Conservation (phyloP, 306 rosid genomes). For the Medicago ruthenica region DNA sequence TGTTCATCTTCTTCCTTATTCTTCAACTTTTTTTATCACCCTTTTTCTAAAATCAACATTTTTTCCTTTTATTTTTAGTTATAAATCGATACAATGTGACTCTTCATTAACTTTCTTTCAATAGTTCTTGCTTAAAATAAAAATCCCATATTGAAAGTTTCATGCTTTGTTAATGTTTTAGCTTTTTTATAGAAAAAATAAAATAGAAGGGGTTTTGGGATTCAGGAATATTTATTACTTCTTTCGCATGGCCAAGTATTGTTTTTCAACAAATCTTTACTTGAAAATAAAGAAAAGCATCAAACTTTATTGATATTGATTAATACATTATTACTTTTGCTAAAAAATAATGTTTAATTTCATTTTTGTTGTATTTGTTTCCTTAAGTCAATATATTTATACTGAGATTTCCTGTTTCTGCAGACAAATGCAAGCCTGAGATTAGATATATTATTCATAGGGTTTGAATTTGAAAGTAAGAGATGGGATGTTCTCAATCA, state of each 20-base stretch:
- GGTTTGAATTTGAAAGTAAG: slow-evolving; percentile 39
- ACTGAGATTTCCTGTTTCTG: slow-evolving; percentile 39
- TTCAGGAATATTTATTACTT: slow-evolving; percentile 57
- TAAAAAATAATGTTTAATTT: neutral
- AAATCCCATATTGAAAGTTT: slow-evolving; percentile 38
- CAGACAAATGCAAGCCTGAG: slow-evolving; percentile 59
- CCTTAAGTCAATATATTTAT: neutral
- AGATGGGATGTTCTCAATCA: slow-evolving; percentile 96
- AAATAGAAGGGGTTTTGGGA: slow-evolving; percentile 19
- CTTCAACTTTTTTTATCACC: neutral
- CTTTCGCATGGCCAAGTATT: slow-evolving; percentile 38
- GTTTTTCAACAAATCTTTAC: slow-evolving; percentile 48
- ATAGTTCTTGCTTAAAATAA: neutral
- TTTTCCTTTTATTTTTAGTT: too few relatives aligned
- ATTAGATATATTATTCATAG: slow-evolving; percentile 45
- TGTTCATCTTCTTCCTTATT: neutral
- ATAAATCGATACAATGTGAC: slow-evolving; percentile 3
- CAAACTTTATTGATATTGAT: slow-evolving; percentile 37
- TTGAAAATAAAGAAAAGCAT: slow-evolving; percentile 72
- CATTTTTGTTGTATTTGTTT: neutral
- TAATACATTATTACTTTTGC: neutral
- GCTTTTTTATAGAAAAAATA: neutral
- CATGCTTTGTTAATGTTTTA: slow-evolving; percentile 33
- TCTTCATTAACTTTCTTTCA: neutral
- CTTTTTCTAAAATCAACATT: too few relatives aligned